A percentile compares a stretch with the other conserved stretches of the same genome.
These are phyloP conservation scores for Trichoderma cornu-damae DNA, from an alignment of 2,329 filamentous ascomycete genomes.

Conservation along the genomic window DNA sequence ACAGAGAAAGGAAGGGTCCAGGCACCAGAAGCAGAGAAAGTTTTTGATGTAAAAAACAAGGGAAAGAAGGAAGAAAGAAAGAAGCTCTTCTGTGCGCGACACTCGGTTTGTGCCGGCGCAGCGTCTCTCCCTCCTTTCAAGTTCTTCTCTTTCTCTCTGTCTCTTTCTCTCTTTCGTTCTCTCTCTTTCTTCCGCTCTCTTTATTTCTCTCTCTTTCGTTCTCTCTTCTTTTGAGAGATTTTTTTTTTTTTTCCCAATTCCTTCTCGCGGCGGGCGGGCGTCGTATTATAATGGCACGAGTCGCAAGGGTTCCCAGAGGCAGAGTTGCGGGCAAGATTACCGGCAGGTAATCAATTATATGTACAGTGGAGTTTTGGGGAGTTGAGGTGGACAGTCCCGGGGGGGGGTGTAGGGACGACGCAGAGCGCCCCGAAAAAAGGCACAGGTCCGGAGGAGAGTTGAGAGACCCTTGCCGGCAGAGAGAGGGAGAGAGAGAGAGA, in stretches of 20 bases:
- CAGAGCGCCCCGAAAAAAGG: not conserved
- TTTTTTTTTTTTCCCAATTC: too few species aligned
- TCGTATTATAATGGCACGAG: conserved; percentile 16
- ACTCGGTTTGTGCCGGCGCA: not conserved
- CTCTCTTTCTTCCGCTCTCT: not conserved
- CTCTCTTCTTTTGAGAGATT: too few species aligned
- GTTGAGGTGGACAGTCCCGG: not conserved
- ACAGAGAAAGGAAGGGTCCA: too few species aligned
- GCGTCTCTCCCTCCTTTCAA: too few species aligned
- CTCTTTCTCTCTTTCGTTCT: not conserved
- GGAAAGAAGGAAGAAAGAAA: not conserved
- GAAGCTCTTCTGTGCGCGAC: too few species aligned
- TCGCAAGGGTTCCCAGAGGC: conserved; percentile 10
- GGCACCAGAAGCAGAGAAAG: not conserved
- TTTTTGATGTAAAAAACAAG: not conserved
- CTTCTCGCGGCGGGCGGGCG: not conserved
- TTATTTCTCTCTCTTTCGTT: conserved; percentile 4
- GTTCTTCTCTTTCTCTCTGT: not conserved
- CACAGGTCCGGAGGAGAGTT: not conserved
- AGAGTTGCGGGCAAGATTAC: not conserved
- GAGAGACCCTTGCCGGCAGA: conserved; percentile 5
- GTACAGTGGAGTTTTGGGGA: conserved; percentile 16
- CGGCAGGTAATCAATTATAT: too few species aligned
- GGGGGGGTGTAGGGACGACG: not conserved
- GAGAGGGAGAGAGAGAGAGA: too few species aligned